phyloP scores from a whole-genome alignment of 257 asterid species.

The Plantago major region DNA sequence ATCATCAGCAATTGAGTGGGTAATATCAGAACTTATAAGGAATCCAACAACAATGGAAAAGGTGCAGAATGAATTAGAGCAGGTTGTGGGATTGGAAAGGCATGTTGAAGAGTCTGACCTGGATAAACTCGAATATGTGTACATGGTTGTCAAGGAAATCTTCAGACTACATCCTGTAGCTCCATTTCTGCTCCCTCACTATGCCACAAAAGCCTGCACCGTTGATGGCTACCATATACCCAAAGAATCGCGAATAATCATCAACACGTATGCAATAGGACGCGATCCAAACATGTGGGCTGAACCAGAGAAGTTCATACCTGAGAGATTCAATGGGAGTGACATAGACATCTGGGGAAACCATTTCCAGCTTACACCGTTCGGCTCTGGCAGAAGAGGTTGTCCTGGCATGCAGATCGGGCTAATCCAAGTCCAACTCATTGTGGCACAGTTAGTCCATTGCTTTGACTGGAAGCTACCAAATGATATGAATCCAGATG shows the following conservation, averaged over 20 bases:
- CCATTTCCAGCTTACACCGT: conserved; percentile 48
- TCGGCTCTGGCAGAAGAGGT: conserved; percentile 48
- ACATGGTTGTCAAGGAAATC: conserved; percentile 50
- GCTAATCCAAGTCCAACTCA: conserved; percentile 32
- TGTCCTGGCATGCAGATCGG: conserved; percentile 57
- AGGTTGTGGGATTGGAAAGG: conserved; percentile 40
- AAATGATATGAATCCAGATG: conserved; percentile 30
- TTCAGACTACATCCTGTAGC: conserved; percentile 50
- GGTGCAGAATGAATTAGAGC: conserved; percentile 38
- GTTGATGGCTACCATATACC: conserved; percentile 36
- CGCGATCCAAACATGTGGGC: conserved; percentile 43
- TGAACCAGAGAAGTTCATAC: conserved; percentile 42
- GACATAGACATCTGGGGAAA: conserved; percentile 40
- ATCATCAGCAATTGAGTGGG: conserved; percentile 44
- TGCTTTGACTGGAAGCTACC: conserved; percentile 59
- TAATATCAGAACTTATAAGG: conserved; percentile 38
- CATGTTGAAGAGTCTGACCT: conserved; percentile 52
- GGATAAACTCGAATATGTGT: conserved; percentile 34
- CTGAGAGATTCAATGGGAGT: conserved; percentile 45
- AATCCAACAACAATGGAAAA: conserved; percentile 39
- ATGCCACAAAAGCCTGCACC: conserved; percentile 33
- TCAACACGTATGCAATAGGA: conserved; percentile 42
- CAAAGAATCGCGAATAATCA: conserved; percentile 34
- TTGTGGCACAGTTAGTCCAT: conserved; percentile 53
- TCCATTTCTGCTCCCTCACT: conserved; percentile 45